Base-by-base conservation (phyloP, 2,329 filamentous ascomycete species). In the Epichloe glyceriae region DNA sequence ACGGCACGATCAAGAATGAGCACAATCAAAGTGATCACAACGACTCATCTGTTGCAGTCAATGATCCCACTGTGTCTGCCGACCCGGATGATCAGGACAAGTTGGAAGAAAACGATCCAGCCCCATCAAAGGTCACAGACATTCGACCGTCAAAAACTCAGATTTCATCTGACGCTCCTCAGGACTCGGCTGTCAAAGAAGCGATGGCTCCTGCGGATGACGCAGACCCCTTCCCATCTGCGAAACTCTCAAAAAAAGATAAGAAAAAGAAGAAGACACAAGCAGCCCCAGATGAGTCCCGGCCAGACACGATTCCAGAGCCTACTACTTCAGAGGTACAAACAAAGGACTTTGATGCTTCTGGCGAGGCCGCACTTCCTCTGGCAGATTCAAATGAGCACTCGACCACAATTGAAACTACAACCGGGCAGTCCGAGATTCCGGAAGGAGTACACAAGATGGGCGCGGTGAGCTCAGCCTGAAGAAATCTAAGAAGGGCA, bases 241-340 rank as follows among this genome's bases (percentile, higher is more conserved):
- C 53, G 5, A 66, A 62, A 47, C 41, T 60, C 30, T 64, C 64
- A 15, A 66, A 66, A 55, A 68, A 64, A 52, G 62, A 65, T 2
- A 67, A 62, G 52, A 66, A 62, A 54, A 63, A 62, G 47, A 62
- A 61, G 40, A 66, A 61, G 58, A 66, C 65, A 53, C 60, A 59
- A 53, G 50, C 55, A 7, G 56, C 51, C 19, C 47, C 59, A 11
- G 58, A 60, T 4, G 38, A 50, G 17, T 45, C 53, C 43, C 34
- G 33, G 44, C 49, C 48, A 49, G 53, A 55, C 42, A 17, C 46
- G 45, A 49, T 26, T 14, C 11, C 39, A 38, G 51, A 52, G 35
- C 2, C 30, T 22, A 15, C 20, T 17, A 17, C 33, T 14, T 5
- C 19, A 26, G 42, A 43, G 19, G 5, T 38, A 37, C 11, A 17